These are phyloP conservation scores for Neurospora africana DNA, from an alignment of 495 filamentous ascomycete species.

Conservation along the genomic window DNA sequence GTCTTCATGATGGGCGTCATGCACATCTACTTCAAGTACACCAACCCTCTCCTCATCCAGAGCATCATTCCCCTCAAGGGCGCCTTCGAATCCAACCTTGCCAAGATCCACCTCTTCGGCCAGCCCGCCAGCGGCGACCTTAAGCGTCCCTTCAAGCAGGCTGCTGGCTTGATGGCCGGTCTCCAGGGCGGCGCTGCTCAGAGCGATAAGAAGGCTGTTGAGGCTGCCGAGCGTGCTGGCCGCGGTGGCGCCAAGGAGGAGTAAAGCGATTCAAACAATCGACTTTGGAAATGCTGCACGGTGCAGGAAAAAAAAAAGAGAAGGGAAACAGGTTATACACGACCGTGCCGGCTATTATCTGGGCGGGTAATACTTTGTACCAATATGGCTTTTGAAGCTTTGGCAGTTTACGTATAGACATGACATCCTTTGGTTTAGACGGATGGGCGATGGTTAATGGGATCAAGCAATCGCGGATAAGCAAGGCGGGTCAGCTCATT, in stretches of 20 bases:
- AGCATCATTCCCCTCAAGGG: conserved; percentile 95
- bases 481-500: not conserved
- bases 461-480: not conserved
- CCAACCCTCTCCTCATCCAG: conserved; percentile 97
- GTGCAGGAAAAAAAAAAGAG: not conserved
- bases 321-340: not conserved
- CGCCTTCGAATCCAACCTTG: conserved; percentile 84
- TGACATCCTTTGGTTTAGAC: not conserved
- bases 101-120: conserved; percentile 90
- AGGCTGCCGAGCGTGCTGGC: conserved; percentile 75
- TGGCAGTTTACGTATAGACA: not conserved
- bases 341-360: not conserved
- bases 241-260: conserved; percentile 86
- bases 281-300: not conserved
- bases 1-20: conserved; percentile 96
- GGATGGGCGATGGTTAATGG: not conserved
- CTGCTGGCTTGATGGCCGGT: conserved; percentile 66
- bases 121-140: conserved; percentile 85
- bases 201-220: conserved; percentile 94
- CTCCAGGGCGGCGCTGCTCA: conserved; percentile 61
- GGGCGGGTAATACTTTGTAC: not conserved
- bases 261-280: conserved; percentile 36
- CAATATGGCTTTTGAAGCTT: not conserved
- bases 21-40: conserved; percentile 98
- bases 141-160: conserved; percentile 87